Evolutionary conservation across 495 filamentous ascomycete genomes (phyloP).

Genomic region (Friedmanniomyces endolithicus): DNA sequence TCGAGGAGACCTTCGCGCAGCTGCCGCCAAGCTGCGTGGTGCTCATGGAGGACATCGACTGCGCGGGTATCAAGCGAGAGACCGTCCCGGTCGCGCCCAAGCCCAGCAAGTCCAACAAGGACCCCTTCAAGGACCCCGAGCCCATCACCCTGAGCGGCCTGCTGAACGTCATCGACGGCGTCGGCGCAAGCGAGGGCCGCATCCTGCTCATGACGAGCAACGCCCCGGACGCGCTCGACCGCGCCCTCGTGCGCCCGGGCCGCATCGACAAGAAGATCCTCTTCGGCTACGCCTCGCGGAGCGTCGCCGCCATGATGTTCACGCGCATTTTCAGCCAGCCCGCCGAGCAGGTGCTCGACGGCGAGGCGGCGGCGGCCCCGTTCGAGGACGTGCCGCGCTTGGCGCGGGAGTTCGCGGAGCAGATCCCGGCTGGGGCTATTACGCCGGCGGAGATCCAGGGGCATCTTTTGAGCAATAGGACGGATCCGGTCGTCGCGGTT

Average conservation of each 20-base stretch:
- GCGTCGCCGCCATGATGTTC: constrained; percentile 39
- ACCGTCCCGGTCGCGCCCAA: constrained; percentile 14
- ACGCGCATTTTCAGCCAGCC: constrained; percentile 43
- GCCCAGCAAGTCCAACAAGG: background rate
- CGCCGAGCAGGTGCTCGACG: constrained; percentile 21
- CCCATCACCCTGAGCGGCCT: constrained; percentile 19
- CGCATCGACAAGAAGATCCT: constrained; percentile 20
- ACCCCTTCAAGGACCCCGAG: no score
- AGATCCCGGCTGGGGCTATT: constrained; percentile 43
- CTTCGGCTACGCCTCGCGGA: constrained; percentile 34
- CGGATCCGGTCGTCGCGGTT: background rate
- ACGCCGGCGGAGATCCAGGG: constrained; percentile 59
- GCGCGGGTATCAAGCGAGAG: constrained; percentile 22
- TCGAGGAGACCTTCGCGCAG: constrained; percentile 12
- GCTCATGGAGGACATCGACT: constrained; percentile 22
- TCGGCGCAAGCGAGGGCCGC: constrained; percentile 16
- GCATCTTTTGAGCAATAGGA: constrained; percentile 30
- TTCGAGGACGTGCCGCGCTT: constrained; percentile 28
- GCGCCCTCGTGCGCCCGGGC: constrained; percentile 21
- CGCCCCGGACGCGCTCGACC: constrained; percentile 16
- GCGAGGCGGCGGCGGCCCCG: background rate
- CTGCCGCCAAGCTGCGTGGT: constrained; percentile 20
- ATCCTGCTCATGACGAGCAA: constrained; percentile 24
- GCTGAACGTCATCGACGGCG: constrained; percentile 23
- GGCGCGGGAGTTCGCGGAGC: constrained; percentile 38